Evolutionary conservation across 2,329 filamentous ascomycete species (phyloP), one percentile per base, ranked within the genome.

Genomic region (Chalara sp.): DNA sequence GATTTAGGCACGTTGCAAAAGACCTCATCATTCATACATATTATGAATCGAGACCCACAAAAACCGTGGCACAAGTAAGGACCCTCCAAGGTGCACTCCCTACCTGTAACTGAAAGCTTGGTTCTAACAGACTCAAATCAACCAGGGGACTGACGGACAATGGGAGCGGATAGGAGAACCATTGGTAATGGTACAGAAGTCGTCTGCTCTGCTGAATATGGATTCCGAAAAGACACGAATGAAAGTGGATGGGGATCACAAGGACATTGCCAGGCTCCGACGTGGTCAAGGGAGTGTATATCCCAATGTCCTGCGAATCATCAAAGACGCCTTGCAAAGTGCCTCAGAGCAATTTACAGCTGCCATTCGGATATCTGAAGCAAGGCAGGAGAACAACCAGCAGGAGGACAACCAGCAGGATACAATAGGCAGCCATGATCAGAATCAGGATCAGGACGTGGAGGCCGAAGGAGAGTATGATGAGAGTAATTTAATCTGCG

Each of bases 21-120:
- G 42, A 52, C 10, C 49, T 62, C 4, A 37, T 53, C 2, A 54
- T 62, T 31, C 10, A 61, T 11, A 58, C 58, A 32, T 57, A 53
- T 28, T 58, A 54, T 37, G 60, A 62, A 46, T 49, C 46, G 4
- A 48, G 21, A 5, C 53, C 51, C 5, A 62, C 59, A 30, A 49
- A 50, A 32, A 60, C 58, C 5, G 47, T 48, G 10, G 29, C 56
- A 6, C 47, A 57, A 31, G 54, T 56, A 39, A 30, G 47, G 32
- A 46, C 6, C 5, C 30, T 1, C 11, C 1, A 42, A 1, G 13
- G 28, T 42, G 31, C 6, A 44, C 48, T 32, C 41, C 32, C 11
- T 5, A 29, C 28, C 31, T n/a, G 28, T 42, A 29, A 40, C 30
- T 21, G 21, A 21, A 21, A 21, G 13, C 13, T 41, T 40, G 13